Evolutionary conservation across 2,329 filamentous ascomycete species (phyloP).

Genomic region (Epichloe gansuensis): DNA sequence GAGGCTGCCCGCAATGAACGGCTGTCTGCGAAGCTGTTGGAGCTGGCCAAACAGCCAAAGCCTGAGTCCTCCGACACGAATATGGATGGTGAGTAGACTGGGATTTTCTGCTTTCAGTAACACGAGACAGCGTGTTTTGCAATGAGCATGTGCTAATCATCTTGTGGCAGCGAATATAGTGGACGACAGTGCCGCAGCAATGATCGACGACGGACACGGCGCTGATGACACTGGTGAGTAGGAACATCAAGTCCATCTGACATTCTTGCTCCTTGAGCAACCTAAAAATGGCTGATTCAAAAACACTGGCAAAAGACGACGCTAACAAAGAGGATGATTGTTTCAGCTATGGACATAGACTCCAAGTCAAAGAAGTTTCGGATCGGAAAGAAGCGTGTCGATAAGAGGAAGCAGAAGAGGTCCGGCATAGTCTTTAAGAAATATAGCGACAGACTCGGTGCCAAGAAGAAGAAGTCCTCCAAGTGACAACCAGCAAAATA

Average conservation of each 20-base stretch:
- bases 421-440: slow-evolving; percentile 47
- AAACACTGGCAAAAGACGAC: not conserved
- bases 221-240: slow-evolving; percentile 12
- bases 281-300: not conserved
- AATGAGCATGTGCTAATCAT: not conserved
- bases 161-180: slow-evolving; percentile 10
- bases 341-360: slow-evolving; percentile 45
- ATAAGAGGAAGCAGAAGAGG: slow-evolving; percentile 44
- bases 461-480: slow-evolving; percentile 27
- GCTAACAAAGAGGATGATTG: slow-evolving; percentile 4
- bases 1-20: slow-evolving; percentile 69
- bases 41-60: slow-evolving; percentile 65
- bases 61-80: slow-evolving; percentile 40
- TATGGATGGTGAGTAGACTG: slow-evolving; percentile 27
- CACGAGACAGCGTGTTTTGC: not conserved
- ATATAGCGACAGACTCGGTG: slow-evolving; percentile 37
- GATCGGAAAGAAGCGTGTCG: slow-evolving; percentile 36
- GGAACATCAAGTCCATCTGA: not conserved
- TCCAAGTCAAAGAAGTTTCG: slow-evolving; percentile 26
- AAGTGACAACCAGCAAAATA: slow-evolving; percentile 3
- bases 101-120: slow-evolving; percentile 1
- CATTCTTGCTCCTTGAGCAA: not conserved
- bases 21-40: slow-evolving; percentile 73
- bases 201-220: slow-evolving; percentile 19
- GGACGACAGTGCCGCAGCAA: slow-evolving; percentile 15